phyloP scores from a whole-genome alignment of 306 rosid genomes.

The Pterocarpus santalinus region DNA sequence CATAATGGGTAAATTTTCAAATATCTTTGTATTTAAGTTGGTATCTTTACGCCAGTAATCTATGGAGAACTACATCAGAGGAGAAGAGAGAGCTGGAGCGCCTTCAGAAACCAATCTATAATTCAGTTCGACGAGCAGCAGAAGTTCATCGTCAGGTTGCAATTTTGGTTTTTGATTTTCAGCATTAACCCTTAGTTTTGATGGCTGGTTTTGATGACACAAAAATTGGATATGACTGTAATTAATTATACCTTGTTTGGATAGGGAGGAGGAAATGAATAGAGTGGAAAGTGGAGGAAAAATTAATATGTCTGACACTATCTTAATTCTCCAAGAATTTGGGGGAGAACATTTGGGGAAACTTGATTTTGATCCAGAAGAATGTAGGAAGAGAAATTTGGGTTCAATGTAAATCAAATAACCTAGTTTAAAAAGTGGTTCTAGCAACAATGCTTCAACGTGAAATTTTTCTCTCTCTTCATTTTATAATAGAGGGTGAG shows the following conservation, averaged over 20 bases:
- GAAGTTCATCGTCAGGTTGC: conserved; percentile 99
- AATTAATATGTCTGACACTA: neutral
- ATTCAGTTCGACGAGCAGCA: conserved; percentile 97
- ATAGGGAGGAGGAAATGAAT: conserved; percentile 27
- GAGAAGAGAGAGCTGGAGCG: conserved; percentile 99
- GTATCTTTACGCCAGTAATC: conserved; percentile 62
- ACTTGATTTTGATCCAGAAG: conserved; percentile 3
- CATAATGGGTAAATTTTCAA: conserved; percentile 19
- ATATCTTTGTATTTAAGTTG: conserved; percentile 23
- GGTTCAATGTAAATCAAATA: conserved; percentile 30
- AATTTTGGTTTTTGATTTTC: conserved; percentile 43
- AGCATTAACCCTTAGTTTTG: conserved; percentile 37
- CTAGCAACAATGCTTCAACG: neutral
- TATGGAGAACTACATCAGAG: conserved; percentile 96
- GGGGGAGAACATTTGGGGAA: conserved; percentile 18
- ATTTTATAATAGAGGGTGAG: neutral
- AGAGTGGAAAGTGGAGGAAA: conserved; percentile 27
- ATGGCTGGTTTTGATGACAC: conserved; percentile 23
- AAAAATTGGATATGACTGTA: conserved; percentile 20
- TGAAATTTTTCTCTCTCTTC: neutral
- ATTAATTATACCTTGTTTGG: conserved; percentile 2
- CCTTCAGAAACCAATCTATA: conserved; percentile 85
- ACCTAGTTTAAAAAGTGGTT: neutral
- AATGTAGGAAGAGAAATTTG: neutral
- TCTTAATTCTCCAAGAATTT: neutral